A percentile compares a stretch with the other conserved stretches of the same genome.
These are phyloP conservation scores for Neofusicoccum cordaticola DNA, from an alignment of 2,329 filamentous ascomycete genomes.

Conservation along the genomic window DNA sequence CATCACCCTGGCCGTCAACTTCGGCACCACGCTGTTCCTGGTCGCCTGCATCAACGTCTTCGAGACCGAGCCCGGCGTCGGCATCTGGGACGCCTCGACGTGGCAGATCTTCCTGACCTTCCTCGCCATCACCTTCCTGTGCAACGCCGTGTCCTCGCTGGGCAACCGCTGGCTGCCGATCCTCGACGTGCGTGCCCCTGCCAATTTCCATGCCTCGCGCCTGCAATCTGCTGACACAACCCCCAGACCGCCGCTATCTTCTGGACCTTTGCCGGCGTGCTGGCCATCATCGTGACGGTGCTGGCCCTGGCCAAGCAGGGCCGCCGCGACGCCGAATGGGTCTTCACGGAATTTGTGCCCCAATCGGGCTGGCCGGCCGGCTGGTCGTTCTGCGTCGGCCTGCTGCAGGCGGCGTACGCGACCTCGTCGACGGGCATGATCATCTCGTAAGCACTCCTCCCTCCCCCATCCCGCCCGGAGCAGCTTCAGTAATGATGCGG, in stretches of 20 bases:
- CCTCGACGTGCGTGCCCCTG: conserved; percentile 60
- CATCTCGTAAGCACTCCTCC: conserved; percentile 58
- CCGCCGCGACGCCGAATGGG: conserved; percentile 59
- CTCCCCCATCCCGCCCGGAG: conserved; percentile 18
- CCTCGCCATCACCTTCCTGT: conserved; percentile 48
- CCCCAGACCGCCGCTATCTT: conserved; percentile 66
- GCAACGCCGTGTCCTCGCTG: conserved; percentile 51
- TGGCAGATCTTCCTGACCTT: conserved; percentile 52
- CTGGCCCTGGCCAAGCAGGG: conserved; percentile 68
- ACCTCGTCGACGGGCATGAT: conserved; percentile 79
- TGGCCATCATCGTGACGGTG: conserved; percentile 62
- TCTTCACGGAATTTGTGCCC: conserved; percentile 67
- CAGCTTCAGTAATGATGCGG: neutral
- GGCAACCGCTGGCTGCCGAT: conserved; percentile 54
- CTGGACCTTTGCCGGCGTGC: conserved; percentile 70
- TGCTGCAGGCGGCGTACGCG: conserved; percentile 70
- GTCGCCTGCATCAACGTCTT: conserved; percentile 57
- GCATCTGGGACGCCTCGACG: conserved; percentile 42
- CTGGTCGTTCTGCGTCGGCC: conserved; percentile 71
- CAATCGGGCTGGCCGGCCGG: conserved; percentile 67
- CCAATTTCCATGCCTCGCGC: neutral
- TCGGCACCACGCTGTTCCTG: conserved; percentile 60
- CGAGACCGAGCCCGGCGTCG: conserved; percentile 44
- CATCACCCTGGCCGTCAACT: conserved; percentile 80
- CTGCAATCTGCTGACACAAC: neutral